phyloP scores from a whole-genome alignment of 176 grass and related monocot genomes.

The Stipa capillata region DNA sequence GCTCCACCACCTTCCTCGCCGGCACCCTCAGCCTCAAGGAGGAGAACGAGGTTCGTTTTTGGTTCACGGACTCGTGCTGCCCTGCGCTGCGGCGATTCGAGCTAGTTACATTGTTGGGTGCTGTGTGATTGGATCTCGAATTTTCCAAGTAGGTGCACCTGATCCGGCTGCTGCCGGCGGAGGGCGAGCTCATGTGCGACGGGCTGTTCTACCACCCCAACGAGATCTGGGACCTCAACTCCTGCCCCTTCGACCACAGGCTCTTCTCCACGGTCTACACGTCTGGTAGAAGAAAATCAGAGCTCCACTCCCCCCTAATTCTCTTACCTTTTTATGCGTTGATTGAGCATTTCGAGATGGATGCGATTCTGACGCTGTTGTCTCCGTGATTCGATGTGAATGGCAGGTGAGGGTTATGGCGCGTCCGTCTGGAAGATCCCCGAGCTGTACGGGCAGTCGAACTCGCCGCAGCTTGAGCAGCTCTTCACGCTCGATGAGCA shows the following conservation, averaged over 20 bases:
- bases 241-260: slow-evolving; percentile 83
- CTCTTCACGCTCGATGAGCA: slow-evolving; percentile 54
- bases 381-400: neutral
- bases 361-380: neutral
- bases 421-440: slow-evolving; percentile 82
- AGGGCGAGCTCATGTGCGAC: slow-evolving; percentile 77
- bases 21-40: slow-evolving; percentile 94
- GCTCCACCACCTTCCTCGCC: slow-evolving; percentile 83
- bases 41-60: slow-evolving; percentile 77
- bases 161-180: slow-evolving; percentile 72
- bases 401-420: slow-evolving; percentile 78
- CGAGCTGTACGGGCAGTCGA: slow-evolving; percentile 60
- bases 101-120: neutral
- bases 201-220: slow-evolving; percentile 96
- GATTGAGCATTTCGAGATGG: neutral
- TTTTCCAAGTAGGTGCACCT: slow-evolving; percentile 69
- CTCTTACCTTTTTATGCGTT: neutral
- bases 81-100: neutral
- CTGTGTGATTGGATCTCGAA: slow-evolving; percentile 23
- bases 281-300: slow-evolving; percentile 65
- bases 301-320: neutral
- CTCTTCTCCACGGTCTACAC: slow-evolving; percentile 91
- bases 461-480: slow-evolving; percentile 76
- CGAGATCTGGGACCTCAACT: slow-evolving; percentile 99
- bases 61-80: neutral